Percentiles rank a stretch among this genome's conserved stretches.
phyloP scores from a whole-genome alignment of 2,329 filamentous ascomycete genomes.

The Sporothrix brunneoviolacea region DNA sequence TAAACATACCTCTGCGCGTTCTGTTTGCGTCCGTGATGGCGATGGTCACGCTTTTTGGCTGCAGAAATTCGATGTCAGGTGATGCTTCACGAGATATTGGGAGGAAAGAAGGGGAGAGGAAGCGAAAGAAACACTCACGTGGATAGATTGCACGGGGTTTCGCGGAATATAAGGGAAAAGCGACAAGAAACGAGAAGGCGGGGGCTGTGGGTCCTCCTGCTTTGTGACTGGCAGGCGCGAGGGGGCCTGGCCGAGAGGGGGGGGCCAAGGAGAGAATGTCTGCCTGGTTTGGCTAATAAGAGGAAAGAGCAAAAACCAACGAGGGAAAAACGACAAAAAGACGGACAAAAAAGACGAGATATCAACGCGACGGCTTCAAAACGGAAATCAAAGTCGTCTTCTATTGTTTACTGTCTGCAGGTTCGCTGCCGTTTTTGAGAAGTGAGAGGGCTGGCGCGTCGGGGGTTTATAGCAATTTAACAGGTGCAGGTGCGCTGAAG shows the following conservation, averaged over 20 bases:
- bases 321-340: too few relatives aligned
- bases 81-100: conserved; percentile 22
- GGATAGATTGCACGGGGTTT: conserved; percentile 21
- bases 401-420: too few relatives aligned
- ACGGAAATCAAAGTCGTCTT: too few relatives aligned
- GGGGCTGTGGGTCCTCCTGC: not conserved
- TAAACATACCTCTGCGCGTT: conserved; percentile 20
- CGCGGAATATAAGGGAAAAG: conserved; percentile 18
- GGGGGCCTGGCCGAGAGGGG: not conserved
- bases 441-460: too few relatives aligned
- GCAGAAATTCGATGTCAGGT: conserved; percentile 22
- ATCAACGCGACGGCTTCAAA: too few relatives aligned
- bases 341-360: too few relatives aligned
- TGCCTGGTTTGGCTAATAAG: too few relatives aligned
- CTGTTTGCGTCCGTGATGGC: conserved; percentile 1
- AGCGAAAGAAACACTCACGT: conserved; percentile 17
- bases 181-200: conserved; percentile 6
- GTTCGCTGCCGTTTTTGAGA: too few relatives aligned
- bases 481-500: too few relatives aligned
- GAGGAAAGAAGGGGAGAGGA: not conserved
- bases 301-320: not conserved
- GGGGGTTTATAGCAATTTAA: too few relatives aligned
- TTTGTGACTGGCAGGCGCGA: conserved; percentile 3
- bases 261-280: not conserved
- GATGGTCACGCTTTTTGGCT: conserved; percentile 17